A percentile compares a stretch with the other conserved stretches of the same genome.
These are phyloP conservation scores for Phytophthora rubi DNA, from an alignment of 352 stramenopile genomes.

Conservation along the genomic window DNA sequence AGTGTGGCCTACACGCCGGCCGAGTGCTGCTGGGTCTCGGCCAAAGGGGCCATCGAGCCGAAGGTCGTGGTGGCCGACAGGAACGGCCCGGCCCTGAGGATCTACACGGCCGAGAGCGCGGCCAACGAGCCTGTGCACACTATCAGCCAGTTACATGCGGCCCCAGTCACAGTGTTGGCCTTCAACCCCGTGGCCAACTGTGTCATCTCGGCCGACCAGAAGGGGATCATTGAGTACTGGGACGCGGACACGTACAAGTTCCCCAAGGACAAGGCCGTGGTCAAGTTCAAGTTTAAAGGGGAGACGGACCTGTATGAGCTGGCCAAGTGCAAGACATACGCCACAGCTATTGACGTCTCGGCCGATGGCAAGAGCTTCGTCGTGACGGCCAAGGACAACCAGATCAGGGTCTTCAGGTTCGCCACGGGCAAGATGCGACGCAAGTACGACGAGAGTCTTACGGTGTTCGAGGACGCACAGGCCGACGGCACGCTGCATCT, in stretches of 20 bases:
- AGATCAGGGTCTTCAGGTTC: constrained; percentile 93
- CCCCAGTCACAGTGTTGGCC: constrained; percentile 88
- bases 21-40: constrained; percentile 79
- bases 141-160: constrained; percentile 90
- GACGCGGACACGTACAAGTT: constrained; percentile 71
- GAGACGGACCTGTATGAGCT: constrained; percentile 97
- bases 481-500: constrained; percentile 76
- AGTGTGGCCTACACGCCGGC: constrained; percentile 71
- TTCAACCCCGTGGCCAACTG: constrained; percentile 89
- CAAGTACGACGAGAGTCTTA: constrained; percentile 90
- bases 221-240: constrained; percentile 97
- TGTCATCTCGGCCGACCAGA: constrained; percentile 92
- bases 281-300: constrained; percentile 94
- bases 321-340: constrained; percentile 91
- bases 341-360: constrained; percentile 80
- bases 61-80: constrained; percentile 85
- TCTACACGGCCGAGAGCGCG: constrained; percentile 88
- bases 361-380: constrained; percentile 81
- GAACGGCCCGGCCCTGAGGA: constrained; percentile 65
- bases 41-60: constrained; percentile 58
- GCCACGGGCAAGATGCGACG: constrained; percentile 86
- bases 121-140: constrained; percentile 58
- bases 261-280: constrained; percentile 27
- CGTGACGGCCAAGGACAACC: constrained; percentile 85
- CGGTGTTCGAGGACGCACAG: constrained; percentile 90